Evolutionary conservation across 352 stramenopile genomes (phyloP).

Genomic region (Phytophthora hibernalis): DNA sequence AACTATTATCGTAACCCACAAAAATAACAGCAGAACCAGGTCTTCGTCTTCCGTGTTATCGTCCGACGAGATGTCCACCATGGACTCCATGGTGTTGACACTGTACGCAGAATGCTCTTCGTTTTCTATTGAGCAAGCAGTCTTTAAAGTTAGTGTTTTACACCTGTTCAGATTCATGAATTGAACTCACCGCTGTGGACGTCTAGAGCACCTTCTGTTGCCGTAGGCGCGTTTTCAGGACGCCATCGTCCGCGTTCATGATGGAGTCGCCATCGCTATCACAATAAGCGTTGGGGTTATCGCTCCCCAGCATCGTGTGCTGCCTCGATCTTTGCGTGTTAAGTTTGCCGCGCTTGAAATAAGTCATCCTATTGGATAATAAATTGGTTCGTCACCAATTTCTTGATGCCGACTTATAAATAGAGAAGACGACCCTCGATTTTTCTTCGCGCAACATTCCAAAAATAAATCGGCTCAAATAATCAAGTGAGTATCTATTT

Average conservation of each 20-base stretch:
- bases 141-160: not conserved
- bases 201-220: not conserved
- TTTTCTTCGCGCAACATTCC: not conserved
- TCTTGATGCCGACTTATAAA: not conserved
- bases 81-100: not conserved
- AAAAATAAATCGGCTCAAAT: not conserved
- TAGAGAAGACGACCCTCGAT: not conserved
- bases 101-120: not conserved
- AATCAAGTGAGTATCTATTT: not conserved
- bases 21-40: not conserved
- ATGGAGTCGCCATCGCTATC: not conserved
- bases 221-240: not conserved
- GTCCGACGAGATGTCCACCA: not conserved
- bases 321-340: not conserved
- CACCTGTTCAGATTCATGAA: not conserved
- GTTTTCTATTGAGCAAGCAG: not conserved
- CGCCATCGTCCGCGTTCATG: not conserved
- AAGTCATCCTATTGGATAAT: not conserved
- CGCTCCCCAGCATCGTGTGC: too few species aligned
- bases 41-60: not conserved
- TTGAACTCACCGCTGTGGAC: not conserved
- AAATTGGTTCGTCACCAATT: not conserved
- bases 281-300: too few species aligned
- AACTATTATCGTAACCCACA: not conserved
- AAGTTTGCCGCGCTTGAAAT: too few species aligned